These are phyloP conservation scores for Endoconidiophora polonica DNA, from an alignment of 2,329 filamentous ascomycete genomes.

Conservation along the genomic window DNA sequence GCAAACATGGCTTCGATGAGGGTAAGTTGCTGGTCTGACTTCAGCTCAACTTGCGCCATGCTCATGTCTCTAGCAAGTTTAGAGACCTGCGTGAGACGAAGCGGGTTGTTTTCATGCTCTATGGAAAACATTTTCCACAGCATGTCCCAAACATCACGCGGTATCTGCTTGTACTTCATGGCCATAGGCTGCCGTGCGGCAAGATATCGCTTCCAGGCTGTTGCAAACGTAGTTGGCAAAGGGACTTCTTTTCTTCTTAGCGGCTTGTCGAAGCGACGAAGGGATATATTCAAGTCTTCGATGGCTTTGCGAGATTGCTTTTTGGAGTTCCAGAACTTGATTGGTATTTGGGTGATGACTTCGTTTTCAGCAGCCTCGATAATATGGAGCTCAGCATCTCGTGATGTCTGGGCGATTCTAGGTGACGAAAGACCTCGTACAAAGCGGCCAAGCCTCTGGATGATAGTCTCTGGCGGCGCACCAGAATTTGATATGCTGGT, in stretches of 20 bases:
- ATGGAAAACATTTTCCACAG: conserved; percentile 48
- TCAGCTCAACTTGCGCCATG: conserved; percentile 37
- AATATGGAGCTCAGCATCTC: conserved; percentile 2
- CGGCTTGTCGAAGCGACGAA: conserved; percentile 12
- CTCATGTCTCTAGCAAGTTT: conserved; percentile 50
- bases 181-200: conserved; percentile 28
- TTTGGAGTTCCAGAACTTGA: background rate
- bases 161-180: conserved; percentile 35
- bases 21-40: conserved; percentile 41
- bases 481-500: conserved; percentile 5
- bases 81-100: conserved; percentile 44
- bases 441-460: conserved; percentile 9
- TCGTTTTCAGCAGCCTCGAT: conserved; percentile 10
- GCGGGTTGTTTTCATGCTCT: conserved; percentile 31
- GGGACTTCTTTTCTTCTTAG: conserved; percentile 6
- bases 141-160: conserved; percentile 42
- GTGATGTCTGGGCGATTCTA: background rate
- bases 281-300: conserved; percentile 8
- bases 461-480: conserved; percentile 7
- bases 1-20: conserved; percentile 54
- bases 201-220: conserved; percentile 34
- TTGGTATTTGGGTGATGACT: conserved; percentile 5
- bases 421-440: conserved; percentile 11
- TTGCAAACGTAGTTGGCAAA: conserved; percentile 22
- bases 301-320: background rate